A percentile compares a stretch with the other conserved stretches of the same genome.
Conservation (phyloP, 176 grass and related monocot species). For the Musa itinerans region DNA sequence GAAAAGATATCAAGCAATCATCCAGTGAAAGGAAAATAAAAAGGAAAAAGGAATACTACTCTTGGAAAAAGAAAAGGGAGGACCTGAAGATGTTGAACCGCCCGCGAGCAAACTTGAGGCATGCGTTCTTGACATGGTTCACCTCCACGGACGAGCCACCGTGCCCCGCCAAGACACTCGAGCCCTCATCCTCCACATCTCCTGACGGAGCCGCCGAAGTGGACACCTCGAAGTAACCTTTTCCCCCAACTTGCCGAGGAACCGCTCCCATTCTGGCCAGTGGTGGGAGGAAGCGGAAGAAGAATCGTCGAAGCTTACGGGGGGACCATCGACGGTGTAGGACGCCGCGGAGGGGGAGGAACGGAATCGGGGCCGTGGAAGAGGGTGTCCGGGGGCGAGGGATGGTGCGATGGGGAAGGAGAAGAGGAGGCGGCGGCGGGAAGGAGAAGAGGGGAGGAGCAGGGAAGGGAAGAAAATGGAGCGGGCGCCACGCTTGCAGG, state of each 20-base stretch:
- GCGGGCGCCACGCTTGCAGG: not conserved
- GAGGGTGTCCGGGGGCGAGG: too few relatives aligned
- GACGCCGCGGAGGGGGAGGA: not conserved
- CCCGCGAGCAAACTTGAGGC: constrained; percentile 73
- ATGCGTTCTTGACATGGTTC: constrained; percentile 81
- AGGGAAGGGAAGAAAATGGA: not conserved
- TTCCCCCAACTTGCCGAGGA: constrained; percentile 64
- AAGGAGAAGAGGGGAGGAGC: not conserved
- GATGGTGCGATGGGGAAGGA: not conserved
- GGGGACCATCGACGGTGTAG: not conserved
- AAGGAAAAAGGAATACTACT: not conserved
- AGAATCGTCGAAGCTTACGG: not conserved
- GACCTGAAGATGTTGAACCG: constrained; percentile 66
- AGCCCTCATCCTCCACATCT: not conserved
- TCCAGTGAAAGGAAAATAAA: too few relatives aligned
- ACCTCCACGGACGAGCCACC: constrained; percentile 3
- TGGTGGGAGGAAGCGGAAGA: constrained; percentile 26
- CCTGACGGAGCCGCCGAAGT: not conserved
- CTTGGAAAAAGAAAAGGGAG: too few relatives aligned
- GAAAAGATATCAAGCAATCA: too few relatives aligned
- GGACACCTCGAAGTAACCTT: constrained; percentile 56
- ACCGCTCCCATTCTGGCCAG: constrained; percentile 77
- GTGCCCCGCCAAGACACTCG: not conserved
- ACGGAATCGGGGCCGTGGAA: not conserved
- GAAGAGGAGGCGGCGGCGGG: not conserved